These are phyloP conservation scores for Colletotrichum sp. DNA, from an alignment of 2,329 filamentous ascomycete species.

Conservation along the genomic window DNA sequence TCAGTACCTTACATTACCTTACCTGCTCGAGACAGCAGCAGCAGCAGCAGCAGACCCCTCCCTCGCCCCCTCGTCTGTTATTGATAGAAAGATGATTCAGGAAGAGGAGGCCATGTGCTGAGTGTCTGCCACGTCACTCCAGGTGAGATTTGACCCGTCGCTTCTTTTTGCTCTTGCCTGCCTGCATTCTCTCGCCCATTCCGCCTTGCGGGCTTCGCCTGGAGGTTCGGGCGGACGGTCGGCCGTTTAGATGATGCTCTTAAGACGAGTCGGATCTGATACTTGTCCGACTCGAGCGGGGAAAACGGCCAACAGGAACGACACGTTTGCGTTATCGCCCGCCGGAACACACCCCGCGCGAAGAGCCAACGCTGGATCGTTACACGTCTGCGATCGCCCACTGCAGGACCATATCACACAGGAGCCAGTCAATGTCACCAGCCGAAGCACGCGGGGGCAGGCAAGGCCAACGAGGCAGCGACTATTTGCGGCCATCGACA, in stretches of 20 bases:
- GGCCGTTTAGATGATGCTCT: neutral
- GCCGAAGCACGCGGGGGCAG: neutral
- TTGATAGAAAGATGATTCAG: neutral
- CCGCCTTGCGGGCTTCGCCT: neutral
- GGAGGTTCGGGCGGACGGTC: neutral
- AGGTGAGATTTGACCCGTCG: constrained; percentile 20
- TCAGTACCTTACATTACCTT: neutral
- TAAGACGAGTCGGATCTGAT: constrained; percentile 11
- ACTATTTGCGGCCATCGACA: neutral
- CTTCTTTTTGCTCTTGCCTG: neutral
- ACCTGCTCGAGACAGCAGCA: neutral
- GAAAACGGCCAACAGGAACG: neutral
- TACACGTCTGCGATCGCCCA: constrained; percentile 3
- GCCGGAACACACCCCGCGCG: neutral
- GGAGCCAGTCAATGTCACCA: neutral
- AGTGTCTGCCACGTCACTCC: constrained; percentile 14
- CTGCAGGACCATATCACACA: neutral
- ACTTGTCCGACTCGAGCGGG: neutral
- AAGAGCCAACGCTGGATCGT: neutral
- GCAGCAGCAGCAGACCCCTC: neutral
- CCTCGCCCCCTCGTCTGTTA: neutral
- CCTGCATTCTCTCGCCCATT: neutral
- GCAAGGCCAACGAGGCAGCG: neutral
- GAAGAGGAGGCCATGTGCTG: constrained; percentile 1
- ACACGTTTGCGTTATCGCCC: neutral